Conservation (phyloP, 495 filamentous ascomycete species). For the Penicillium dipodomyicola region DNA sequence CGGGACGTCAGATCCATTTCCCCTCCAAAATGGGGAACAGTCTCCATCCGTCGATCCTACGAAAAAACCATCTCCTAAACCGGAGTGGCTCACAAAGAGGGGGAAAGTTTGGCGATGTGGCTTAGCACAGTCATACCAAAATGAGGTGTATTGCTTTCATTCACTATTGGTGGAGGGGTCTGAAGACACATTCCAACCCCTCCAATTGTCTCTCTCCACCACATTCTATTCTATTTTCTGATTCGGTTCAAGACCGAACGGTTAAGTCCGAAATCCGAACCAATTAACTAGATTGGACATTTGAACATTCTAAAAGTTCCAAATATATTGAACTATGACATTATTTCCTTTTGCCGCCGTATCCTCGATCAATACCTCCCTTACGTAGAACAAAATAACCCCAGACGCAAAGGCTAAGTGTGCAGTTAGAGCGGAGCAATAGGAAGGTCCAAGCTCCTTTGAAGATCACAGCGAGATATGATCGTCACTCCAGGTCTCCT, state of each 20-base stretch:
- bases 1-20: conserved; percentile 38
- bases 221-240: conserved; percentile 26
- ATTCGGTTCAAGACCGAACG: neutral
- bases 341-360: conserved; percentile 11
- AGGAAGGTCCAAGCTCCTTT: conserved; percentile 30
- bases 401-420: neutral
- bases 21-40: conserved; percentile 7
- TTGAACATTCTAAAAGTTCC: neutral
- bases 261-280: neutral
- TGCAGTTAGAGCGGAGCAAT: conserved; percentile 11
- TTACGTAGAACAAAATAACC: neutral
- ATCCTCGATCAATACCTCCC: conserved; percentile 1
- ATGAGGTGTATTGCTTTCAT: conserved; percentile 15
- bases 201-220: conserved; percentile 20
- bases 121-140: conserved; percentile 15
- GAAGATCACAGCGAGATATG: conserved; percentile 21
- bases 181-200: conserved; percentile 33
- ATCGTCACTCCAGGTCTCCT: conserved; percentile 18
- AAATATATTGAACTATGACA: neutral
- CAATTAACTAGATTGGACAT: neutral
- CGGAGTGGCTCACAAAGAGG: conserved; percentile 18
- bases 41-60: conserved; percentile 4
- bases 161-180: conserved; percentile 17
- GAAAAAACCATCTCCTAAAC: neutral
- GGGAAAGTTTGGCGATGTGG: conserved; percentile 26